Evolutionary conservation across 352 stramenopile genomes (phyloP), one percentile per base, ranked within the genome.

Genomic region (Globisporangium solare): DNA sequence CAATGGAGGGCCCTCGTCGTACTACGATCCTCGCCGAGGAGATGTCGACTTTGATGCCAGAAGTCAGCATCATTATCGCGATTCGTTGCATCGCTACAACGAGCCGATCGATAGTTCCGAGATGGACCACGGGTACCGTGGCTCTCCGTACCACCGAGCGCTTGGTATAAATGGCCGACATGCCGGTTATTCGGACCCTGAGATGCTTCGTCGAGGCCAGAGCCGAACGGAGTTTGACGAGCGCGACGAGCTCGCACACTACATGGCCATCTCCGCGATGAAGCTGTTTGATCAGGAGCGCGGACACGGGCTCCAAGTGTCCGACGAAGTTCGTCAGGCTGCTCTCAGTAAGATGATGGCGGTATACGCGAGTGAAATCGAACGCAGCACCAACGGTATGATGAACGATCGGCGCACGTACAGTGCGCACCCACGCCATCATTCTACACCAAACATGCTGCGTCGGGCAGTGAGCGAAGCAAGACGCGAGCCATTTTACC

Each of bases 191-290:
- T 56, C 37, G 15, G 21, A 47, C 35, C 20, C 54, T 6, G 43
- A 57, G 45, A 61, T 39, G n/a, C 52, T 24, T 31, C 54, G 54
- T 12, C 17, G 42, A 3, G 21, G 31, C 20, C 46, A 56, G 47
- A 54, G 48, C 21, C 57, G 35, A 4, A 39, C 37, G 0, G 57
- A 58, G 13, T 12, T 59, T 17, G 39, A 35, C 21, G 59, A 65
- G 18, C 49, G 54, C 6, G 58, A 83, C 17, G 68, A 88, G 43
- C 47, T 79, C 22, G 81, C 81, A 40, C 77, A 78, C 15, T 70
- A 74, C 15, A 84, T 92, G 67, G 82, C 82, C 13, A 71, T 92
- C 46, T 84, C 68, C 12, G 82, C 82, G 0, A 92, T 92, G 82
- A 69, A 73, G n/a, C 41, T 92, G 50, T 90, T 89, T 40, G 79